These are phyloP conservation scores for Byssochlamys sp. DNA, from an alignment of 2,329 filamentous ascomycete species.

Conservation along the genomic window DNA sequence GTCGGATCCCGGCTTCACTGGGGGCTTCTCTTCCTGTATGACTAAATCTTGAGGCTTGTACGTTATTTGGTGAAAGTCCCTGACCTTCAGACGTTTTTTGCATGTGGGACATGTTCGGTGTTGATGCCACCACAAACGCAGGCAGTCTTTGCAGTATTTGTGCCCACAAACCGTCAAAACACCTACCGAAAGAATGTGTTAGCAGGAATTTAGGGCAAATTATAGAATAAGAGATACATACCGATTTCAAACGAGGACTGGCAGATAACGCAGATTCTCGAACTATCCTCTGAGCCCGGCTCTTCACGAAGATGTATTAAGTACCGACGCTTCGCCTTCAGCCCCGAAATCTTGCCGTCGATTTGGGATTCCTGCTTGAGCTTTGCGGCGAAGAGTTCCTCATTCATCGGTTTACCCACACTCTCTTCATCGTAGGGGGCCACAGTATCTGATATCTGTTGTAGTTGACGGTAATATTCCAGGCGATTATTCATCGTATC, in stretches of 20 bases:
- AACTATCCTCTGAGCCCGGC: constrained; percentile 49
- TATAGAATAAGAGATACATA: constrained; percentile 40
- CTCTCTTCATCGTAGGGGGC: constrained; percentile 58
- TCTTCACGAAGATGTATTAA: constrained; percentile 53
- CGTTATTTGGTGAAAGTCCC: constrained; percentile 74
- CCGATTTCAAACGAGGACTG: constrained; percentile 66
- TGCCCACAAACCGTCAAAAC: constrained; percentile 73
- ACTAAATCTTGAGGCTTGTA: constrained; percentile 67
- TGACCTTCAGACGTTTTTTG: constrained; percentile 56
- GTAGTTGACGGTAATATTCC: constrained; percentile 83
- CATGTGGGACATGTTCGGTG: constrained; percentile 76
- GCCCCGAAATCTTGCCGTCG: constrained; percentile 50
- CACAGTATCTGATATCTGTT: constrained; percentile 82
- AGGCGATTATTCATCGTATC: constrained; percentile 73
- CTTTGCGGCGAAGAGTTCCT: constrained; percentile 35
- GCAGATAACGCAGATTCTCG: constrained; percentile 77
- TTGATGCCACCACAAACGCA: constrained; percentile 64
- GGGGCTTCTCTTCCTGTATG: constrained; percentile 48
- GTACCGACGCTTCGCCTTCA: constrained; percentile 69
- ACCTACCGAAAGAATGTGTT: constrained; percentile 13
- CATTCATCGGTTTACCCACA: constrained; percentile 48
- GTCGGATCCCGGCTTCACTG: constrained; percentile 19
- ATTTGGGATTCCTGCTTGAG: constrained; percentile 42
- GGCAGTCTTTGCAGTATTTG: constrained; percentile 82
- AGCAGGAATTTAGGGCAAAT: background rate